A percentile compares a stretch with the other conserved stretches of the same genome.
Conservation (phyloP, 2,329 filamentous ascomycete genomes). For the Balansia obtecta region DNA sequence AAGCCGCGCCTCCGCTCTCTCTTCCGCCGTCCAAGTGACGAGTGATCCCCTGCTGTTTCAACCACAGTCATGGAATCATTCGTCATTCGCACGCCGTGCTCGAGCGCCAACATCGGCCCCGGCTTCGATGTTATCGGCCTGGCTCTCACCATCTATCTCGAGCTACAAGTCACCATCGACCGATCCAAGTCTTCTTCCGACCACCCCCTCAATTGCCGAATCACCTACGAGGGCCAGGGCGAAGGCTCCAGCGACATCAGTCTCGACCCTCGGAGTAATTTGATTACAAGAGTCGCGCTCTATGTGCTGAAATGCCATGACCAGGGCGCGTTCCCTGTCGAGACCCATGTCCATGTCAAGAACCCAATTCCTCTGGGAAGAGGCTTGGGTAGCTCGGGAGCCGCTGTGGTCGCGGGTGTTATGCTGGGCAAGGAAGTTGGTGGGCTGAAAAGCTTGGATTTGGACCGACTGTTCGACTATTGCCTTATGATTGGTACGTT, state of each 20-base stretch:
- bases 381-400: conserved; percentile 88
- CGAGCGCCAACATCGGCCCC: conserved; percentile 93
- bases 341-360: conserved; percentile 87
- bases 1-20: background rate
- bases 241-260: conserved; percentile 61
- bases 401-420: conserved; percentile 92
- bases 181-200: conserved; percentile 38
- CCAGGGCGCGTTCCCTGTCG: conserved; percentile 68
- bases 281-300: conserved; percentile 86
- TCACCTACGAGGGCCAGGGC: conserved; percentile 82
- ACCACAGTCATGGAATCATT: conserved; percentile 43
- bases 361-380: conserved; percentile 91
- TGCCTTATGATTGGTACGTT: conserved; percentile 82
- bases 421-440: conserved; percentile 84
- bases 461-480: conserved; percentile 83
- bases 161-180: conserved; percentile 71
- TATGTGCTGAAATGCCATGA: conserved; percentile 91
- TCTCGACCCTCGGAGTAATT: conserved; percentile 73
- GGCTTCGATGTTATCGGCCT: conserved; percentile 97
- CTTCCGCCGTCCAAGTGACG: background rate
- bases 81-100: conserved; percentile 74
- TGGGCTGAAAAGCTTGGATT: conserved; percentile 57
- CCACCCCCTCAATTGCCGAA: conserved; percentile 67
- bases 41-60: conserved; percentile 14
- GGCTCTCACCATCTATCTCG: conserved; percentile 85